These are phyloP conservation scores for Guyanaporus albipodus DNA, from an alignment of 768 basidiomycete genomes.

Conservation along the genomic window DNA sequence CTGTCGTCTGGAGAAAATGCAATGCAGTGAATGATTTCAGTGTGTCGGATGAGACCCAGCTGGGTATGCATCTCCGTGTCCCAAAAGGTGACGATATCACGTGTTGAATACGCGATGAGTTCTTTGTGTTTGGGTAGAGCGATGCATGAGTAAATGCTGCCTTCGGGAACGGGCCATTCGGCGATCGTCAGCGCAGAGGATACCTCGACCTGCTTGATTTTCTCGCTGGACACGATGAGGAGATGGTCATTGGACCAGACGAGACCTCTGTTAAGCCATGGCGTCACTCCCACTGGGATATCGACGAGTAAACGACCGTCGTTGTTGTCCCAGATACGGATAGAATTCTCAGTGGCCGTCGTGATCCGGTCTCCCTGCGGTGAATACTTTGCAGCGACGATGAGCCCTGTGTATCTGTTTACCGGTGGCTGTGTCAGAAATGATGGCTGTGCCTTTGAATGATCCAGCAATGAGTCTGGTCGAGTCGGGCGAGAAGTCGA, in stretches of 20 bases:
- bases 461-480: not conserved
- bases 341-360: not conserved
- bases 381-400: not conserved
- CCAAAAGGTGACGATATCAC: not conserved
- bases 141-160: not conserved
- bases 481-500: constrained; percentile 1
- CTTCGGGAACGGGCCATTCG: not conserved
- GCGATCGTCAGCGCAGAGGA: not conserved
- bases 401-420: not conserved
- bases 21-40: not conserved
- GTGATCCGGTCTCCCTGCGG: not conserved
- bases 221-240: not conserved
- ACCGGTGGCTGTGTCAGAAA: not conserved
- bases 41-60: not conserved
- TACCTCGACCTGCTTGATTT: not conserved
- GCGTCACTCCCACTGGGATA: not conserved
- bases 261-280: not conserved
- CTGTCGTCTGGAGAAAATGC: not conserved
- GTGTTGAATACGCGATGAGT: not conserved
- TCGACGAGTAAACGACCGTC: not conserved
- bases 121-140: not conserved
- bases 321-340: not conserved
- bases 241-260: not conserved
- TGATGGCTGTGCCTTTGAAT: not conserved
- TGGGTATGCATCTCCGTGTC: not conserved